Percentiles rank a stretch among this genome's conserved stretches.
Evolutionary conservation across 495 filamentous ascomycete species (phyloP).

Genomic region (Tuber borchii): DNA sequence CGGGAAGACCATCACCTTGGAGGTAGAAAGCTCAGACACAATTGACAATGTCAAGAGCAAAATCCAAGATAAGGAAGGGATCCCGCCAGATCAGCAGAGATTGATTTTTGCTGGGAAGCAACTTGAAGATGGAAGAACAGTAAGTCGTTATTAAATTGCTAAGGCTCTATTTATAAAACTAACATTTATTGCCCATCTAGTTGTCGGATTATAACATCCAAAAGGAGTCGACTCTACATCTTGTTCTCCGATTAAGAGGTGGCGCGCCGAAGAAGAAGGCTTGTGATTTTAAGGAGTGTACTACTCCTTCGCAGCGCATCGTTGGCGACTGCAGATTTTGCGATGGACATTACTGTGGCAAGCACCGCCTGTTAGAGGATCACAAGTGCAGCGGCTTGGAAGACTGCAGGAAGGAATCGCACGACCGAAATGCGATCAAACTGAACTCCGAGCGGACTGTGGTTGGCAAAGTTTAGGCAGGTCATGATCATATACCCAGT

Average conservation of each 20-base stretch:
- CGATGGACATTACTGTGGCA: slow-evolving; percentile 83
- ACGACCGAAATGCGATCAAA: slow-evolving; percentile 86
- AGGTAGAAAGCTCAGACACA: slow-evolving; percentile 88
- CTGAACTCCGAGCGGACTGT: slow-evolving; percentile 78
- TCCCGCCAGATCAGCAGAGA: slow-evolving; percentile 95
- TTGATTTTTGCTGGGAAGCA: slow-evolving; percentile 99
- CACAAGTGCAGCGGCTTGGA: slow-evolving; percentile 92
- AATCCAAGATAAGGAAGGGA: slow-evolving; percentile 99
- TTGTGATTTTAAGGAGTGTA: slow-evolving; percentile 86
- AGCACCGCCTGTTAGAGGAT: slow-evolving; percentile 85
- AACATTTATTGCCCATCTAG: slow-evolving; percentile 49
- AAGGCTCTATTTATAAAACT: background rate
- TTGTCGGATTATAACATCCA: slow-evolving; percentile 90
- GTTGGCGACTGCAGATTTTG: slow-evolving; percentile 96
- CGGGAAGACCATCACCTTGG: slow-evolving; percentile 41
- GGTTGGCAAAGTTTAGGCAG: slow-evolving; percentile 40
- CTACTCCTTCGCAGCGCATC: slow-evolving; percentile 74
- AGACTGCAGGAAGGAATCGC: slow-evolving; percentile 92
- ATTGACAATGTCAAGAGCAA: slow-evolving; percentile 99
- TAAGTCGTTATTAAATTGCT: slow-evolving; percentile 7
- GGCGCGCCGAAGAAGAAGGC: slow-evolving; percentile 74
- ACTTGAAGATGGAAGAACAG: slow-evolving; percentile 88
- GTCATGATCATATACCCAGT: background rate
- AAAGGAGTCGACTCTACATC: slow-evolving; percentile 82
- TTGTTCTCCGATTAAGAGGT: slow-evolving; percentile 82